phyloP scores from a whole-genome alignment of 2,329 filamentous ascomycete genomes.

The Eutypella sp. region DNA sequence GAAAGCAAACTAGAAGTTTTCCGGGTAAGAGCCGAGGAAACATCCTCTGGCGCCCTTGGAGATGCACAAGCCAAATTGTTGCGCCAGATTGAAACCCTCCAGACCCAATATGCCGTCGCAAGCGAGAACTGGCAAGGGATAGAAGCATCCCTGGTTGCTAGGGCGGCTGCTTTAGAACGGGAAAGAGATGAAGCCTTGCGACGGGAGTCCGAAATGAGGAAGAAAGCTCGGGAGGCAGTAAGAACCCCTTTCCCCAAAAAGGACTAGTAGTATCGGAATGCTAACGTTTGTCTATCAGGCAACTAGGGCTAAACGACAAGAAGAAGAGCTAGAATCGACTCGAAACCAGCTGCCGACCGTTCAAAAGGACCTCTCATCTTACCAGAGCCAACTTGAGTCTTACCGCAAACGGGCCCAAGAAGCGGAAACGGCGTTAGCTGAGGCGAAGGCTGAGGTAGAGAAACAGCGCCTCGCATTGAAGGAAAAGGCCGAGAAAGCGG shows the following conservation, averaged over 20 bases:
- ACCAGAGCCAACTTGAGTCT: constrained; percentile 54
- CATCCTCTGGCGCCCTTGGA: constrained; percentile 72
- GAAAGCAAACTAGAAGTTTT: constrained; percentile 89
- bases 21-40: constrained; percentile 81
- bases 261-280: not conserved
- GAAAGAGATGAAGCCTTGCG: constrained; percentile 82
- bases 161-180: constrained; percentile 74
- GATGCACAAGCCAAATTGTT: constrained; percentile 86
- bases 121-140: constrained; percentile 98
- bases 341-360: constrained; percentile 59
- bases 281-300: constrained; percentile 44
- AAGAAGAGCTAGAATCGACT: constrained; percentile 76
- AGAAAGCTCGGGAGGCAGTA: constrained; percentile 81
- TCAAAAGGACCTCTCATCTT: constrained; percentile 58
- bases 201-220: constrained; percentile 81
- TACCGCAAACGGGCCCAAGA: constrained; percentile 63
- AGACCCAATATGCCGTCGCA: constrained; percentile 90
- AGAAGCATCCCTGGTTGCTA: constrained; percentile 75
- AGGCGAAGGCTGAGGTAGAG: constrained; percentile 46
- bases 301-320: constrained; percentile 57
- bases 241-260: constrained; percentile 35
- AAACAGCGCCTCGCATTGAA: constrained; percentile 38
- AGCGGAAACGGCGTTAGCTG: constrained; percentile 58
- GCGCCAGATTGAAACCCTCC: constrained; percentile 89
- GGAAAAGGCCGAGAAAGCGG: constrained; percentile 35